These are phyloP conservation scores for Mesembryanthemum crystallinum DNA, from an alignment of 148 eudicot species.

Conservation along the genomic window DNA sequence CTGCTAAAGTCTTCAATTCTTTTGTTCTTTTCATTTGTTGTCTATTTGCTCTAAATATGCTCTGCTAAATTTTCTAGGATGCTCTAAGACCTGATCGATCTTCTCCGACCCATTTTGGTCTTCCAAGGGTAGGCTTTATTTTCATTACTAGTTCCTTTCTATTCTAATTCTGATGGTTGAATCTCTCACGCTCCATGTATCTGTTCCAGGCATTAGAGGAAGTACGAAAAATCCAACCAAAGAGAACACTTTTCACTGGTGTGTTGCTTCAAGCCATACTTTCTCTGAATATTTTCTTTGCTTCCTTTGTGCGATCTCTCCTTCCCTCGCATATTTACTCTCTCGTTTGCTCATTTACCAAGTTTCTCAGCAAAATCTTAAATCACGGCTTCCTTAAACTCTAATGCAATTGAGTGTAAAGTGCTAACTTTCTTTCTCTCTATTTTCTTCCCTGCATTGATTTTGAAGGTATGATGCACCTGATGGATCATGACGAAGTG, in stretches of 20 bases:
- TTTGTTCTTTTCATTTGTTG: neutral
- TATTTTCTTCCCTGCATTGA: neutral
- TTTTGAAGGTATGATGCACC: conserved; percentile 90
- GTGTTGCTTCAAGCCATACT: conserved; percentile 19
- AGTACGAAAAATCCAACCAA: conserved; percentile 90
- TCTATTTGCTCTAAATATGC: neutral
- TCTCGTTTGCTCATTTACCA: neutral
- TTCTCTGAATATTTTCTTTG: neutral
- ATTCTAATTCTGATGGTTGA: neutral
- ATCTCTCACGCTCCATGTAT: neutral
- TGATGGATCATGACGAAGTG: conserved; percentile 88
- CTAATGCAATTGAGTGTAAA: neutral
- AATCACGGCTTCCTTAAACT: neutral
- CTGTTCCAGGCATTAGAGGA: conserved; percentile 76
- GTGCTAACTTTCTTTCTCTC: neutral
- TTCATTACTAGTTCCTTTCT: neutral
- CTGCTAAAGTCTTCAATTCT: neutral
- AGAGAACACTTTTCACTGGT: conserved; percentile 92
- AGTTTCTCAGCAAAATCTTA: too few species aligned
- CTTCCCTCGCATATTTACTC: neutral
- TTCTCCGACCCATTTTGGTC: conserved; percentile 98
- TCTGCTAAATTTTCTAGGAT: conserved; percentile 46
- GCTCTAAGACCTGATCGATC: conserved; percentile 92
- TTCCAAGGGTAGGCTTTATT: conserved; percentile 61
- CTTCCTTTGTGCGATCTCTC: neutral